phyloP scores from a whole-genome alignment of 2,329 filamentous ascomycete species.

The Colletotrichum australisinense region DNA sequence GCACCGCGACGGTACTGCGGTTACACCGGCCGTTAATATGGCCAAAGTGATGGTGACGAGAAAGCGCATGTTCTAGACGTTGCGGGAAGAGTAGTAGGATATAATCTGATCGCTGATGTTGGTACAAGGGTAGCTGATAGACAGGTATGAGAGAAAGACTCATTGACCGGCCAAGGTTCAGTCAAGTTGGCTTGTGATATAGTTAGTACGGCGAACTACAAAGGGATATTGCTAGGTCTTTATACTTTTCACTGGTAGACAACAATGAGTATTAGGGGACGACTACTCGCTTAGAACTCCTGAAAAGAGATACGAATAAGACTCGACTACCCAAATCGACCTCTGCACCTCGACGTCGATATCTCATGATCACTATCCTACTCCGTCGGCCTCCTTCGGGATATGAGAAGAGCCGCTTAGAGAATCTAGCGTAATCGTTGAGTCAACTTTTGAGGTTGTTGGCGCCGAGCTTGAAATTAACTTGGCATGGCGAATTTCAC shows the following conservation, averaged over 20 bases:
- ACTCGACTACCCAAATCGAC: not conserved
- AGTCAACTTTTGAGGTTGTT: not conserved
- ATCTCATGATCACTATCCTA: not conserved
- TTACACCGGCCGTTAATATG: not conserved
- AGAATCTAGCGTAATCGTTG: slow-evolving; percentile 3
- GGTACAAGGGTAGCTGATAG: too few relatives aligned
- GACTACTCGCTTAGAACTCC: not conserved
- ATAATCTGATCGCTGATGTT: not conserved
- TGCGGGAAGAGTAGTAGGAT: not conserved
- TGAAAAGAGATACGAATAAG: not conserved
- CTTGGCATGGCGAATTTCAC: not conserved
- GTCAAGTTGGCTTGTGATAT: not conserved
- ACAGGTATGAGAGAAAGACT: not conserved
- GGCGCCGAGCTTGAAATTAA: not conserved
- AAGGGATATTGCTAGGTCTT: not conserved
- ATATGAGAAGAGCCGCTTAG: not conserved
- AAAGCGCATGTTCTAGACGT: not conserved
- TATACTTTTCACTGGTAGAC: not conserved
- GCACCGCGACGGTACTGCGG: not conserved
- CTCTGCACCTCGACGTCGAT: not conserved
- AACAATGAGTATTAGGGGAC: too few relatives aligned
- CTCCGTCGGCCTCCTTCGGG: not conserved
- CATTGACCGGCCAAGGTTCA: not conserved
- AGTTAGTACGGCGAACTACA: too few relatives aligned
- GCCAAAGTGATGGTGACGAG: not conserved